A percentile compares a stretch with the other conserved stretches of the same genome.
Conservation (phyloP, 257 asterid species). For the Ilex asprella region DNA sequence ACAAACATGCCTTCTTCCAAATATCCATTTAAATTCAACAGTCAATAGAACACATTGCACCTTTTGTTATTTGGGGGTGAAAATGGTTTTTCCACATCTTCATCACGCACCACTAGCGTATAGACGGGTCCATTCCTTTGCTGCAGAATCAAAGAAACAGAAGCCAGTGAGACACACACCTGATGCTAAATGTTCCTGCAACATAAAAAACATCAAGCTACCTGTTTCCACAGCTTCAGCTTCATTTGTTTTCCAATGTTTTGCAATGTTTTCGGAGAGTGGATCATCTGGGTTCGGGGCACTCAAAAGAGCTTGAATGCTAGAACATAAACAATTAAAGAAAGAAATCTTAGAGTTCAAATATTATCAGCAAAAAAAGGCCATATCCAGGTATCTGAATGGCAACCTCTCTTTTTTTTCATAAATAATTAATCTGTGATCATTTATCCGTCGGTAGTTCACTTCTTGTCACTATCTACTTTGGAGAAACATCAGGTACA, state of each 20-base stretch:
- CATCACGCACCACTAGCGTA: conserved; percentile 36
- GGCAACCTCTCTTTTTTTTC: no score
- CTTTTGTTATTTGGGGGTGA: conserved; percentile 14
- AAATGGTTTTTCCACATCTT: conserved; percentile 5
- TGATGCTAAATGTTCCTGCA: neutral
- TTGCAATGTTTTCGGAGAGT: conserved; percentile 59
- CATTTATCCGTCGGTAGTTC: no score
- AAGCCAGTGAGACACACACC: neutral
- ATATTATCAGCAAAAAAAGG: no score
- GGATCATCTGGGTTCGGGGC: conserved; percentile 77
- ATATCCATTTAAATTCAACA: conserved; percentile 16
- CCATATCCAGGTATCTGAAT: no score
- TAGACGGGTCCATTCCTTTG: conserved; percentile 32
- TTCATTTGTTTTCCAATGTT: conserved; percentile 64
- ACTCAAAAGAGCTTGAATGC: conserved; percentile 66
- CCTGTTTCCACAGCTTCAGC: conserved; percentile 71
- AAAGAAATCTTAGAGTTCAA: no score
- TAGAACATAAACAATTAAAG: conserved; percentile 2
- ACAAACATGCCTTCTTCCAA: conserved; percentile 27
- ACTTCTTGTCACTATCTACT: no score
- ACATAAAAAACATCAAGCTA: conserved; percentile 4
- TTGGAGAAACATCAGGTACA: neutral
- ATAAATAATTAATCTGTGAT: no score
- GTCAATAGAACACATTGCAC: conserved; percentile 33
- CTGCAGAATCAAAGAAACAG: conserved; percentile 12